phyloP scores from a whole-genome alignment of 257 asterid species.

The Nicotiana sylvestris region DNA sequence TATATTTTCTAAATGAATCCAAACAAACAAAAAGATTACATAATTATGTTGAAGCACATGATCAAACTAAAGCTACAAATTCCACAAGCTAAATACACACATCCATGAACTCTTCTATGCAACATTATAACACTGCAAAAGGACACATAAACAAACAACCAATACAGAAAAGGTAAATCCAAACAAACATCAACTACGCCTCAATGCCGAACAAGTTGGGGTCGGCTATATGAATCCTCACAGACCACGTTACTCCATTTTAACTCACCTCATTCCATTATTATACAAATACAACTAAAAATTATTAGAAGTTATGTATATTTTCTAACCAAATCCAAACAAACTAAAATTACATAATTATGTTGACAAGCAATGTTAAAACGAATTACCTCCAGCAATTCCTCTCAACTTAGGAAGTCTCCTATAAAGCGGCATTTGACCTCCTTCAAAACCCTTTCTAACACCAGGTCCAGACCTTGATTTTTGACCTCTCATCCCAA shows the following conservation, averaged over 20 bases:
- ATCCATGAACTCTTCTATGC: background rate
- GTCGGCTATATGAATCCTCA: too few species aligned
- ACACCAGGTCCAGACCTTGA: conserved; percentile 99
- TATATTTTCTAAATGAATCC: too few species aligned
- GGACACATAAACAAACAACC: background rate
- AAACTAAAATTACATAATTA: background rate
- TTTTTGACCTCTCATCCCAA: conserved; percentile 81
- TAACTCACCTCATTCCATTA: too few species aligned
- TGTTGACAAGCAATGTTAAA: background rate
- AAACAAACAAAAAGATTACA: too few species aligned
- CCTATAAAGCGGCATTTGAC: conserved; percentile 90
- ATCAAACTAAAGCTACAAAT: too few species aligned
- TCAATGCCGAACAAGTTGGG: too few species aligned
- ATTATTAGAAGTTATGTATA: too few species aligned
- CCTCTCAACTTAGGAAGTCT: conserved; percentile 84
- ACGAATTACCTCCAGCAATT: conserved; percentile 83
- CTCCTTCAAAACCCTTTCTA: conserved; percentile 69
- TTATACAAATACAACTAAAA: too few species aligned
- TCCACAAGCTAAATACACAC: background rate
- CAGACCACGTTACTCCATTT: too few species aligned
- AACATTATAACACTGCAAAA: background rate
- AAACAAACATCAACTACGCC: background rate
- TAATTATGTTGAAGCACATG: background rate
- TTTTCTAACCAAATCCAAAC: too few species aligned
- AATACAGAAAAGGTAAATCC: background rate